Evolutionary conservation across 129 eudicot species (phyloP), one percentile per base, ranked within the genome.

Genomic region (Centaurea solstitialis): DNA sequence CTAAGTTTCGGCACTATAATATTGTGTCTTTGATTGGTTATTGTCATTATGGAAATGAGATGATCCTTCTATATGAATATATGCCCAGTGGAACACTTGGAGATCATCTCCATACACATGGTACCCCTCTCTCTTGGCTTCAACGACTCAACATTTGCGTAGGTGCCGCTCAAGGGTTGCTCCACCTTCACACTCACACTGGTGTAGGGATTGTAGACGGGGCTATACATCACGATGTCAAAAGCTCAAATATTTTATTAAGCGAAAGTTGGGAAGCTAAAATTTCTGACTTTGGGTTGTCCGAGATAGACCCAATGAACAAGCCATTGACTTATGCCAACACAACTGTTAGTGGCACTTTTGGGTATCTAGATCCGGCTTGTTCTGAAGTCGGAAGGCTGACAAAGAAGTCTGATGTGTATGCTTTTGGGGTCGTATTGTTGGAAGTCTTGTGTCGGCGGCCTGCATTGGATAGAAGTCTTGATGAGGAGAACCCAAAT

Each of bases 151-250:
- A 75, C 50, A 71, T 85, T 5, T 70, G 82, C 75, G 43, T 72
- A 15, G 88, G 88, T 35, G 79, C 75, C 1, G 82, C 79, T 13
- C 67, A 82, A 2, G 88, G 85, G 30, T 71, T 85, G 57, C 65
- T 80, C 23, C 80, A 80, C 69, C 85, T 85, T 33, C 88, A 85
- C 59, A 79, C 85, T 21, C 88, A 85, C 61, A 75, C 82, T 5
- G 85, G 85, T 35, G 70, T 76, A 0, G 68, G 84, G 9, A 69
- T 74, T 67, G 70, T 62, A 8, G 17, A 70, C 22, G 75, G 85
- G 37, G 57, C 81, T 7, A 81, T 85, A 66, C 88, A 85, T 61
- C 76, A 68, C 17, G 82, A 78, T 57, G 74, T 78, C 45, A 78
- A 78, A 39, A 68, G 75, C 20, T 53, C 65, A 1, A 78, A 78